Evolutionary conservation across 257 asterid species (phyloP).

Genomic region (Ilex aquifolium): DNA sequence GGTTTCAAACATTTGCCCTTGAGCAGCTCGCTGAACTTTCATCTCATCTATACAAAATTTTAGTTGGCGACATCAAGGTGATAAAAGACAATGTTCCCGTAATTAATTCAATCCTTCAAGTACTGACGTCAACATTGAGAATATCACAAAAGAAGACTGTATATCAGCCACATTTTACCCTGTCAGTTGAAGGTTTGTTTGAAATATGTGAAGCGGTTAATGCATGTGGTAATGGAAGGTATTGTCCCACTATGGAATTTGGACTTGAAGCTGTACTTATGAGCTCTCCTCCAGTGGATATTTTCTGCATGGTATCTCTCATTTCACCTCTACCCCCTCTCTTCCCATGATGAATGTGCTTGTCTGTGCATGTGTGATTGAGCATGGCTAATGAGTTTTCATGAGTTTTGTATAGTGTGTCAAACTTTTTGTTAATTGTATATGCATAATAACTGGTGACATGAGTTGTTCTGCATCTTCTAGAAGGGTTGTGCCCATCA

Average conservation of each 20-base stretch:
- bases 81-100: conserved; percentile 30
- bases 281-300: conserved; percentile 64
- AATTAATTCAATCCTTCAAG: conserved; percentile 48
- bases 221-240: conserved; percentile 31
- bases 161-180: conserved; percentile 69
- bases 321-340: not conserved
- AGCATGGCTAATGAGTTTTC: no score
- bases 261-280: conserved; percentile 73
- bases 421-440: no score
- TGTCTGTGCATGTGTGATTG: not conserved
- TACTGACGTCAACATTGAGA: conserved; percentile 52
- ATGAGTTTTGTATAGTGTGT: no score
- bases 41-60: conserved; percentile 49
- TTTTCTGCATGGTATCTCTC: conserved; percentile 52
- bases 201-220: conserved; percentile 56
- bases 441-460: no score
- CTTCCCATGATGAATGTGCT: conserved; percentile 1
- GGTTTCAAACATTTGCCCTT: conserved; percentile 70
- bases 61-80: conserved; percentile 37
- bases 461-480: no score
- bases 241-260: conserved; percentile 34
- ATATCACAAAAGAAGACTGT: conserved; percentile 73
- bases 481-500: no score
- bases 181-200: conserved; percentile 51
- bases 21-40: conserved; percentile 90